Percentiles rank a stretch among this genome's conserved stretches.
Evolutionary conservation across 306 rosid genomes (phyloP).

Genomic region (Biancaea sappan): DNA sequence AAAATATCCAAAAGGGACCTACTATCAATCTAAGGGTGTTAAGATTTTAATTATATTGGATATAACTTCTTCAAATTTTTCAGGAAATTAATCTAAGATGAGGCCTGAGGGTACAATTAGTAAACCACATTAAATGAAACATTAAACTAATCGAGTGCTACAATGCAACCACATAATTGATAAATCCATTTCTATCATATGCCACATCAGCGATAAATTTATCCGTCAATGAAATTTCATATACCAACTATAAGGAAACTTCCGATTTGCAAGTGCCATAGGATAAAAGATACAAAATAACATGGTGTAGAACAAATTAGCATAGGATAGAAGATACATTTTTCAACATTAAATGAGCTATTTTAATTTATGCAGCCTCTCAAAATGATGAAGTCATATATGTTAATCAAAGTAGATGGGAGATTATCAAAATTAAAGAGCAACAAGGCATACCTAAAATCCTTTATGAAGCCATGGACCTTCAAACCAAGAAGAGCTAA

Average conservation of each 20-base stretch:
- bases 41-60: neutral
- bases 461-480: no score
- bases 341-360: no score
- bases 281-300: no score
- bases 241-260: neutral
- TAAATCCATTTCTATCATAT: neutral
- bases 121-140: neutral
- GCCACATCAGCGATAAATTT: neutral
- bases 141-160: neutral
- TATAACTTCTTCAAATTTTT: conserved; percentile 1
- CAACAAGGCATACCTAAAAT: no score
- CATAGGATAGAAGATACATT: no score
- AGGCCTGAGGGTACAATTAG: neutral
- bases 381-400: no score
- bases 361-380: no score
- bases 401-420: no score
- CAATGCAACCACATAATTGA: conserved; percentile 14
- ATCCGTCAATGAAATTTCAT: neutral
- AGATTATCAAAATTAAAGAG: no score
- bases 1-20: neutral
- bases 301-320: no score
- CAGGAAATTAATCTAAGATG: neutral
- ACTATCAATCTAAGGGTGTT: no score
- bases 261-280: neutral
- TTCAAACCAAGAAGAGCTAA: no score